These are phyloP conservation scores for Scedosporium aurantiacum DNA, from an alignment of 2,329 filamentous ascomycete species.

Conservation along the genomic window DNA sequence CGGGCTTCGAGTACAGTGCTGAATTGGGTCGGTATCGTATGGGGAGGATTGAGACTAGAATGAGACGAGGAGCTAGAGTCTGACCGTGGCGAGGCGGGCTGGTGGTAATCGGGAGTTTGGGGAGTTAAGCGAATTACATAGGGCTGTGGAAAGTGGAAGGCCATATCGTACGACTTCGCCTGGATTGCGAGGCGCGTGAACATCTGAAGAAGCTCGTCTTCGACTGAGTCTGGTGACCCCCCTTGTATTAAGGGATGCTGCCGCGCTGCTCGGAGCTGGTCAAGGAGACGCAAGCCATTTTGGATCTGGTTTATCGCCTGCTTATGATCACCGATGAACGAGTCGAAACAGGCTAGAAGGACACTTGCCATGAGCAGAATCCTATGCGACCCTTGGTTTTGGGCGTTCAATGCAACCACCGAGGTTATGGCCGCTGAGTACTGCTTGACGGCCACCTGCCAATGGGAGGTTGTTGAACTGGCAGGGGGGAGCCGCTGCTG, in stretches of 20 bases:
- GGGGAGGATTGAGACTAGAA: background rate
- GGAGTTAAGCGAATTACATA: slow-evolving; percentile 43
- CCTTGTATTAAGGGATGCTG: slow-evolving; percentile 15
- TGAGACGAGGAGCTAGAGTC: slow-evolving; percentile 30
- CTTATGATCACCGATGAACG: slow-evolving; percentile 52
- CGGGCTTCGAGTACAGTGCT: slow-evolving; percentile 34
- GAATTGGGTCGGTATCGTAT: slow-evolving; percentile 1
- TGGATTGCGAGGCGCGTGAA: slow-evolving; percentile 54
- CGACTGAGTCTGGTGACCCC: slow-evolving; percentile 29
- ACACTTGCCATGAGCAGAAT: slow-evolving; percentile 54
- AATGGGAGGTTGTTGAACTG: slow-evolving; percentile 35
- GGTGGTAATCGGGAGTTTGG: background rate
- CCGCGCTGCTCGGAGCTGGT: slow-evolving; percentile 37
- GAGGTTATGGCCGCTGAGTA: slow-evolving; percentile 46
- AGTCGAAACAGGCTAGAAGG: slow-evolving; percentile 57
- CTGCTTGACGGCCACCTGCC: slow-evolving; percentile 48
- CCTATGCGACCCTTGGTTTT: slow-evolving; percentile 34
- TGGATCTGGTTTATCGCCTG: slow-evolving; percentile 53
- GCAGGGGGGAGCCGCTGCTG: slow-evolving; percentile 20
- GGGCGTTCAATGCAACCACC: slow-evolving; percentile 31
- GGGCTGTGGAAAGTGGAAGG: slow-evolving; percentile 54
- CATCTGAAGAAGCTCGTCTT: slow-evolving; percentile 50
- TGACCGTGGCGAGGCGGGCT: slow-evolving; percentile 26
- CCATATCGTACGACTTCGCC: slow-evolving; percentile 58
- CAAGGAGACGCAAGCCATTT: slow-evolving; percentile 41